Evolutionary conservation across 768 basidiomycete genomes (phyloP), one percentile per base, ranked within the genome.

Genomic region (Suillus occidentalis): DNA sequence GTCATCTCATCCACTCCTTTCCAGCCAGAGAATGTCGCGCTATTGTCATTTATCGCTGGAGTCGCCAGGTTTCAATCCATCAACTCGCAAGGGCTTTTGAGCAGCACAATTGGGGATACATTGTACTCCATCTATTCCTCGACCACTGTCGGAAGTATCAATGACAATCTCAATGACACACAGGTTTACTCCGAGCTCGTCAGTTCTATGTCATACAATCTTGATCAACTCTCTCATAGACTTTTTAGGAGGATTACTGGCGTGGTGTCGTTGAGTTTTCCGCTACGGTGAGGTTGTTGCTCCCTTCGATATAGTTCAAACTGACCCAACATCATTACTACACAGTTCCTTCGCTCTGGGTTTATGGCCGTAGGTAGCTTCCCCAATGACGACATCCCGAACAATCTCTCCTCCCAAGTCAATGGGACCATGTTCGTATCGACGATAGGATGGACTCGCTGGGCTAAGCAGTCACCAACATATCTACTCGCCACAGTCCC

Each of bases 91-190:
- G 53, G 69, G 7, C 43, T 71, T 52, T 45, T 50, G 6, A 40
- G 64, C 1, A 72, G 72, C 18, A 13, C 66, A 0, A 63, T 72
- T 12, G 71, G 69, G 2, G 71, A 72, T 49, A 67, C 67, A 20
- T 22, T 72, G 14, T 69, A 67, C 42, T 63, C 71, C 0, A 60
- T 69, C 31, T 65, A 62, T 31, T 53, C 60, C 16, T 50, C 65
- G 9, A 31, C 39, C 4, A 50, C 56, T 10, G 20, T 4, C 34
- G 47, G 6, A 20, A 12, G 8, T 1, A 52, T 49, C 7, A 7
- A 22, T 20, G 37, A 55, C 31, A 55, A n/a, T 34, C 53, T 55
- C 50, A 10, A 52, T 52, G 16, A 52, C 50, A 47, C 60, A 1
- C 28, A 53, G 60, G 47, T 61, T 45, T 60, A 60, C n/a, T 8